Conservation (phyloP, 768 basidiomycete genomes). For the Kwoniella europaea region DNA sequence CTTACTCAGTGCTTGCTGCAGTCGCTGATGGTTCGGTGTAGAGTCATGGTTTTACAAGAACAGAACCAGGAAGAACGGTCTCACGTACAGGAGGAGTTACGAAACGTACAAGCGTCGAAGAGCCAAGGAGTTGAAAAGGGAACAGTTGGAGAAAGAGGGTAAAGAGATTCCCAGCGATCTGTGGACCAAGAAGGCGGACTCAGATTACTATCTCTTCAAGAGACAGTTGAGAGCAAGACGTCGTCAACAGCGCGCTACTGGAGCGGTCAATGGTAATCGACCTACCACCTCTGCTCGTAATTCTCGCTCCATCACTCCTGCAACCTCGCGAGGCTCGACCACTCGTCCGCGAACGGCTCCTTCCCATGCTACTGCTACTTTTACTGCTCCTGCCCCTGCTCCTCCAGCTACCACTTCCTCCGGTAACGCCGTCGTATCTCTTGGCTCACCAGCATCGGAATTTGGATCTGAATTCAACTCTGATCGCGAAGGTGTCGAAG, state of each 20-base stretch:
- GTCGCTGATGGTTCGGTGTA: not conserved
- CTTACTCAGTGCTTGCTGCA: not conserved
- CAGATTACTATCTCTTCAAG: slow-evolving; percentile 42
- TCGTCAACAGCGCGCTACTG: not conserved
- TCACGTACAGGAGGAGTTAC: slow-evolving; percentile 18
- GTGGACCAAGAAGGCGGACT: slow-evolving; percentile 31
- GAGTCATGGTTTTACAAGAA: not conserved
- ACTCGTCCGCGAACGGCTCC: not conserved
- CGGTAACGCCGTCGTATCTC: not conserved
- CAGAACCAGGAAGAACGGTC: not conserved
- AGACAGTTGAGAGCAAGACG: slow-evolving; percentile 21
- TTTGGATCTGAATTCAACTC: slow-evolving; percentile 22
- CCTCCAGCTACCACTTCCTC: not conserved
- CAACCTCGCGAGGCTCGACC: not conserved
- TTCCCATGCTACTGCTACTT: not conserved
- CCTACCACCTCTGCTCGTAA: not conserved
- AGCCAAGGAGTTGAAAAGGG: slow-evolving; percentile 25
- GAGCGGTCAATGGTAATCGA: not conserved
- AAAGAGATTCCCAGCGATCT: slow-evolving; percentile 7
- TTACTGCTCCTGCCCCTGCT: not conserved
- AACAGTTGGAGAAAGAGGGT: slow-evolving; percentile 1
- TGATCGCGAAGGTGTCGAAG: slow-evolving; percentile 15
- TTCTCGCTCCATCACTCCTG: not conserved
- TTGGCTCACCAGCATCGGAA: slow-evolving; percentile 10
- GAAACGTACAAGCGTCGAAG: slow-evolving; percentile 29